Evolutionary conservation across 441 rosid genomes (phyloP).

Genomic region (Euphorbia celastroides): DNA sequence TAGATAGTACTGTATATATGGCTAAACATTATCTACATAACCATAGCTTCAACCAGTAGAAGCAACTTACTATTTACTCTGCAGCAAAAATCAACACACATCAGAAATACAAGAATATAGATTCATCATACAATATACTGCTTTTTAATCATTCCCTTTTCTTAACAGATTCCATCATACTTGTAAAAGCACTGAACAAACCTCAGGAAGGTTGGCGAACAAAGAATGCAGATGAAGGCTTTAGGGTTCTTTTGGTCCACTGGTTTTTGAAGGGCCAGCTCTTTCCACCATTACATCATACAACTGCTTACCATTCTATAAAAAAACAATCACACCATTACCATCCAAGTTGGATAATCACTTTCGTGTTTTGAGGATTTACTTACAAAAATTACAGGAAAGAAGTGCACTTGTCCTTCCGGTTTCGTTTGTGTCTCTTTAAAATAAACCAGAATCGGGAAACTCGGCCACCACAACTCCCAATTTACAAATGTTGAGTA

Average conservation of each 20-base stretch:
- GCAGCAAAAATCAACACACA: constrained; percentile 2
- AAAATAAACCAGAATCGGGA: constrained; percentile 67
- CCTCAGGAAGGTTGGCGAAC: neutral
- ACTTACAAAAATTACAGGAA: constrained; percentile 78
- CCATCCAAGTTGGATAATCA: no score
- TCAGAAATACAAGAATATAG: no score
- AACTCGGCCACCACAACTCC: constrained; percentile 86
- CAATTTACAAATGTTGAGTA: constrained; percentile 72
- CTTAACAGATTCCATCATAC: neutral
- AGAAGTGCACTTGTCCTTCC: constrained; percentile 83
- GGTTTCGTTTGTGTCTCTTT: constrained; percentile 76
- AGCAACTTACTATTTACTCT: neutral
- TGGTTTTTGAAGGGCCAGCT: constrained; percentile 65
- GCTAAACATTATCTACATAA: neutral
- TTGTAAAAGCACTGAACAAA: neutral
- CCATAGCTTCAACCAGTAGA: neutral
- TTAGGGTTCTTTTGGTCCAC: constrained; percentile 41
- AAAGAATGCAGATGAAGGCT: neutral
- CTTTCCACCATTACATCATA: constrained; percentile 78
- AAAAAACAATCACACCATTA: constrained; percentile 1
- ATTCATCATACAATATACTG: no score
- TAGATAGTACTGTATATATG: neutral
- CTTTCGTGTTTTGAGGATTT: neutral
- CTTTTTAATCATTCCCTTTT: no score
- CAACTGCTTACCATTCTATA: constrained; percentile 65